These are phyloP conservation scores for Nothopassalora personata DNA, from an alignment of 2,329 filamentous ascomycete species.

Conservation along the genomic window DNA sequence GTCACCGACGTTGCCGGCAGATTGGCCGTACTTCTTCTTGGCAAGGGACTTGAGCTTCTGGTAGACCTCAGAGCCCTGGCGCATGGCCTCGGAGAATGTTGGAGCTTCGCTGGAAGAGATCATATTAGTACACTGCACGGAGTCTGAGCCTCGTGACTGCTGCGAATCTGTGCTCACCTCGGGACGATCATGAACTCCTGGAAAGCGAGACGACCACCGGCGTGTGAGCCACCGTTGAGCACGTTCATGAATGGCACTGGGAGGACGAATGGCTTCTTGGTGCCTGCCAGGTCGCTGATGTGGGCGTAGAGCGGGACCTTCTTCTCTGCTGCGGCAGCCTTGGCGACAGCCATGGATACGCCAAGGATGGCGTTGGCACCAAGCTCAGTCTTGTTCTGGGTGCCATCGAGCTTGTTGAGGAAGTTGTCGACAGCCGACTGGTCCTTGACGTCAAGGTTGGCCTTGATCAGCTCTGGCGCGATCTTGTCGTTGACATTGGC, in stretches of 20 bases:
- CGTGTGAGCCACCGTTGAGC: slow-evolving; percentile 75
- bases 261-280: slow-evolving; percentile 51
- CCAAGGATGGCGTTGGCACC: slow-evolving; percentile 58
- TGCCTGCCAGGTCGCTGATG: slow-evolving; percentile 50
- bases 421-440: slow-evolving; percentile 51
- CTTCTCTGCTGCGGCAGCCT: slow-evolving; percentile 53
- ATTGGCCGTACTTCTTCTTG: slow-evolving; percentile 99
- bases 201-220: slow-evolving; percentile 76
- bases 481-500: slow-evolving; percentile 52
- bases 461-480: slow-evolving; percentile 51
- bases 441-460: slow-evolving; percentile 51
- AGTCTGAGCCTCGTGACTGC: neutral
- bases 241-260: slow-evolving; percentile 57
- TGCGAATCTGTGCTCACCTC: slow-evolving; percentile 31
- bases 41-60: slow-evolving; percentile 93
- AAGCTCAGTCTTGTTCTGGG: slow-evolving; percentile 54
- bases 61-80: slow-evolving; percentile 96
- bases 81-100: slow-evolving; percentile 91
- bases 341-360: slow-evolving; percentile 56
- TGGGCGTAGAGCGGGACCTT: slow-evolving; percentile 54
- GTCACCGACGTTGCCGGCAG: slow-evolving; percentile 96
- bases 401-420: slow-evolving; percentile 53
- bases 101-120: slow-evolving; percentile 51
- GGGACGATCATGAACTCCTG: slow-evolving; percentile 55
- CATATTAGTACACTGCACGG: slow-evolving; percentile 14